Percentiles rank a stretch among this genome's conserved stretches.
Evolutionary conservation across 805 yeast species (phyloP).

Genomic region (Spathaspora boniae): DNA sequence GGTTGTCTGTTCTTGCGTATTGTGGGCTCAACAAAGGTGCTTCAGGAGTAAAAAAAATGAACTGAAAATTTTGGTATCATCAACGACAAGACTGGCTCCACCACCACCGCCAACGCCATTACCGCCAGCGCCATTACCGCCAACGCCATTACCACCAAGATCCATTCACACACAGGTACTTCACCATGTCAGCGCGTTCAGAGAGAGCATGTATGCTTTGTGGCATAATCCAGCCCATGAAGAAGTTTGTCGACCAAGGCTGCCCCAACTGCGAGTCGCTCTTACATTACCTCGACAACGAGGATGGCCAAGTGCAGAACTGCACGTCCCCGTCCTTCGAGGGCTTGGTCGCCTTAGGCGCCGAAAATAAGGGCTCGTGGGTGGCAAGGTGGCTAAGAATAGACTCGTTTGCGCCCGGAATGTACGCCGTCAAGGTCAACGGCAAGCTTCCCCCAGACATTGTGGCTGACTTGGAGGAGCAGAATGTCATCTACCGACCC

Average conservation of each 20-base stretch:
- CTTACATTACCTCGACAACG: conserved; percentile 70
- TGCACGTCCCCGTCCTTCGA: conserved; percentile 96
- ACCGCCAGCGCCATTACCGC: background rate
- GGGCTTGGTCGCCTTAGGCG: conserved; percentile 88
- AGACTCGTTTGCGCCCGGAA: conserved; percentile 81
- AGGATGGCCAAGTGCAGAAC: conserved; percentile 80
- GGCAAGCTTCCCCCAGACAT: conserved; percentile 91
- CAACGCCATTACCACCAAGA: background rate
- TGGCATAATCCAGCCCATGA: conserved; percentile 82
- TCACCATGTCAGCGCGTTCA: conserved; percentile 49
- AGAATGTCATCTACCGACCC: conserved; percentile 85
- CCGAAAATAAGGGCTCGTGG: conserved; percentile 80
- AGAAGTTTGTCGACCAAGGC: conserved; percentile 72
- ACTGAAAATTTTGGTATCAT: background rate
- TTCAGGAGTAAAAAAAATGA: background rate
- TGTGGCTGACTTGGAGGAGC: conserved; percentile 63
- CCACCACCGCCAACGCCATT: background rate
- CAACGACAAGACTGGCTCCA: too few species aligned
- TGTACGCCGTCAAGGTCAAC: conserved; percentile 89
- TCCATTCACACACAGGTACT: background rate
- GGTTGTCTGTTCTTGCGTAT: too few species aligned
- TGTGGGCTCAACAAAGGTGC: too few species aligned
- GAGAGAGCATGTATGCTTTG: conserved; percentile 98
- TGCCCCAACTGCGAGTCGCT: conserved; percentile 96
- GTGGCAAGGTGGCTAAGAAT: conserved; percentile 94